A percentile compares a stretch with the other conserved stretches of the same genome.
These are phyloP conservation scores for Lactarius psammicola DNA, from an alignment of 768 basidiomycete genomes.

Conservation along the genomic window DNA sequence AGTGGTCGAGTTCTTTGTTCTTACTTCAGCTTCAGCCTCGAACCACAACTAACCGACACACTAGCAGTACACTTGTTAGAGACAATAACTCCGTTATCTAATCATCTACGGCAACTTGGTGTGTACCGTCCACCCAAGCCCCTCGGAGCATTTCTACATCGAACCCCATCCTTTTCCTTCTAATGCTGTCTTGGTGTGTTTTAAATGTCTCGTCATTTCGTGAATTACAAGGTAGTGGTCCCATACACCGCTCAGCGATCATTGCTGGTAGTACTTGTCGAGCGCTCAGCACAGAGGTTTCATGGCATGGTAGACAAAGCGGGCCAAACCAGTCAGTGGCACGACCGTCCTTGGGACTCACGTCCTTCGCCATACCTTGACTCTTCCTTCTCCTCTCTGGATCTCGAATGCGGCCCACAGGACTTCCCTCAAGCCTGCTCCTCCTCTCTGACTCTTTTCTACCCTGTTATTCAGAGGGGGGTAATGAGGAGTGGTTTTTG, in stretches of 20 bases:
- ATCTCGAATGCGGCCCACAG: slow-evolving; percentile 44
- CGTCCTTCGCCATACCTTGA: slow-evolving; percentile 45
- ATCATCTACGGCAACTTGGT: background rate
- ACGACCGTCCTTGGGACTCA: slow-evolving; percentile 34
- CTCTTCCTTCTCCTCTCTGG: slow-evolving; percentile 40
- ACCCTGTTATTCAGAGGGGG: background rate
- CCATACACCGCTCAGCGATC: no score
- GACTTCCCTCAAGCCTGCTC: slow-evolving; percentile 1
- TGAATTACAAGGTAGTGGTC: no score
- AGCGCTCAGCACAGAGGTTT: background rate
- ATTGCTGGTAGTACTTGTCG: background rate
- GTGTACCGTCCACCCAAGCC: background rate
- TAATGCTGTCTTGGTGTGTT: no score
- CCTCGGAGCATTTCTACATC: no score
- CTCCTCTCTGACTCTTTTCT: background rate
- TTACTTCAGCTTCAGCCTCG: slow-evolving; percentile 15
- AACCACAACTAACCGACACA: slow-evolving; percentile 14
- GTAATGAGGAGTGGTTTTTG: slow-evolving; percentile 11
- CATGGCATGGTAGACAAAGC: background rate
- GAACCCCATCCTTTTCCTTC: no score
- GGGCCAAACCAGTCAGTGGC: background rate
- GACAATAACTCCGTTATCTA: slow-evolving; percentile 12
- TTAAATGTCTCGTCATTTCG: no score
- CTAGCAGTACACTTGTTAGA: background rate
- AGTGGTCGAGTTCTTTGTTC: slow-evolving; percentile 17